A percentile compares a stretch with the other conserved stretches of the same genome.
Conservation (phyloP, 305 asterid genomes). For the Euphrasia arctica region DNA sequence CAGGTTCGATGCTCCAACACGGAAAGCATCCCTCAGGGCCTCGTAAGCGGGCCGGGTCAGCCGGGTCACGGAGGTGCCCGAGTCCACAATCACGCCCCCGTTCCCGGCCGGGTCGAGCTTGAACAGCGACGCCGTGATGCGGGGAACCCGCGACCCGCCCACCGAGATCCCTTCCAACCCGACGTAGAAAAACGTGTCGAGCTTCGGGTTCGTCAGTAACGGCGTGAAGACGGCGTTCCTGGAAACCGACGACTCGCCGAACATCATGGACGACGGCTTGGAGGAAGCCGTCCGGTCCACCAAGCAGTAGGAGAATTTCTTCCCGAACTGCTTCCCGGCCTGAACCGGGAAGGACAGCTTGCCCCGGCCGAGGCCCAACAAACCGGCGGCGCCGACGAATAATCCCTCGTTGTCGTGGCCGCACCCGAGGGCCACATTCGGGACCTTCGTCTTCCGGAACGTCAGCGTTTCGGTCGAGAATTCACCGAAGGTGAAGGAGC, state of each 20-base stretch:
- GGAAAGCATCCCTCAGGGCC: constrained; percentile 47
- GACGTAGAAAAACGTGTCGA: constrained; percentile 50
- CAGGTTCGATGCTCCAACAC: constrained; percentile 40
- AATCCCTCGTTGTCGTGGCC: constrained; percentile 62
- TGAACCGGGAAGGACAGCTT: constrained; percentile 53
- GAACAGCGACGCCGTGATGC: constrained; percentile 38
- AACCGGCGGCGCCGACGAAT: constrained; percentile 63
- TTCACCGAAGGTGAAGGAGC: constrained; percentile 55
- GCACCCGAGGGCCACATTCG: constrained; percentile 51
- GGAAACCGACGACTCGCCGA: constrained; percentile 47
- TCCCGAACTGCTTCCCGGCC: constrained; percentile 44
- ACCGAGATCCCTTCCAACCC: constrained; percentile 52
- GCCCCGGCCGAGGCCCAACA: constrained; percentile 60
- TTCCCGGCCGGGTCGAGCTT: constrained; percentile 40
- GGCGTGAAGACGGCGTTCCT: constrained; percentile 46
- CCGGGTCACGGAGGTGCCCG: constrained; percentile 67
- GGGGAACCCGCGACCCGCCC: constrained; percentile 44
- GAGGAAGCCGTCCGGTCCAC: constrained; percentile 49
- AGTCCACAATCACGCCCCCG: constrained; percentile 62
- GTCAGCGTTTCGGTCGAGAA: constrained; percentile 60
- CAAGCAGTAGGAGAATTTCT: constrained; percentile 54
- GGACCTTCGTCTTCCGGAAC: constrained; percentile 35
- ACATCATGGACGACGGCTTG: constrained; percentile 41
- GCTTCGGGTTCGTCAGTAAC: constrained; percentile 40
- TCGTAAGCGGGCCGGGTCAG: constrained; percentile 45